A percentile compares a stretch with the other conserved stretches of the same genome.
phyloP scores from a whole-genome alignment of 2,329 filamentous ascomycete species.

The Penicillium psychrosexuale region DNA sequence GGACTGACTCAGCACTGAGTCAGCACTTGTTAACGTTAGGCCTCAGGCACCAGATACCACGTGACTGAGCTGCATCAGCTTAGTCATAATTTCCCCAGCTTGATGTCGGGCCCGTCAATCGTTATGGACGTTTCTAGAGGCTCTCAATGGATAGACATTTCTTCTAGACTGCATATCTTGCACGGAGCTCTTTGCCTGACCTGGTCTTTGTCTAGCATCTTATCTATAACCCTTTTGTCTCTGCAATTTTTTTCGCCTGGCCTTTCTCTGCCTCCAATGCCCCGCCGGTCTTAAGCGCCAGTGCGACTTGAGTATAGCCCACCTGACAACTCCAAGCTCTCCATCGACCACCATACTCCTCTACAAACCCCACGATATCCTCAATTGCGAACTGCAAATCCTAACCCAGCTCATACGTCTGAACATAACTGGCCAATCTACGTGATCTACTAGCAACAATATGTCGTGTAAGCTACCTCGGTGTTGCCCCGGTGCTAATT shows the following conservation, averaged over 20 bases:
- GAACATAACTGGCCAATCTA: neutral
- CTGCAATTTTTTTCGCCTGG: conserved; percentile 5
- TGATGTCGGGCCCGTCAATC: conserved; percentile 1
- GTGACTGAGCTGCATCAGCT: conserved; percentile 1
- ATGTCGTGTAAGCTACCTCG: conserved; percentile 40
- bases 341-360: neutral
- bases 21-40: conserved; percentile 1
- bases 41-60: neutral
- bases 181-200: neutral
- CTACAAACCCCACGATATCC: neutral
- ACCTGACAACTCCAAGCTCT: conserved; percentile 19
- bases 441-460: conserved; percentile 17
- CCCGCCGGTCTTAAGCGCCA: conserved; percentile 42
- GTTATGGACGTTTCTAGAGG: conserved; percentile 7
- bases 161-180: conserved; percentile 1
- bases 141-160: conserved; percentile 5
- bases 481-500: conserved; percentile 20
- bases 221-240: neutral
- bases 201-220: neutral
- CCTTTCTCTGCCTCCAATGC: conserved; percentile 24
- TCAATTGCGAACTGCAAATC: neutral
- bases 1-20: conserved; percentile 29
- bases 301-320: conserved; percentile 29
- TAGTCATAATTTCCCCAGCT: conserved; percentile 8
- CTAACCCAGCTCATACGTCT: neutral